A percentile compares a stretch with the other conserved stretches of the same genome.
phyloP scores from a whole-genome alignment of 805 yeast species.

The Vanderwaltozyma yarrowii region DNA sequence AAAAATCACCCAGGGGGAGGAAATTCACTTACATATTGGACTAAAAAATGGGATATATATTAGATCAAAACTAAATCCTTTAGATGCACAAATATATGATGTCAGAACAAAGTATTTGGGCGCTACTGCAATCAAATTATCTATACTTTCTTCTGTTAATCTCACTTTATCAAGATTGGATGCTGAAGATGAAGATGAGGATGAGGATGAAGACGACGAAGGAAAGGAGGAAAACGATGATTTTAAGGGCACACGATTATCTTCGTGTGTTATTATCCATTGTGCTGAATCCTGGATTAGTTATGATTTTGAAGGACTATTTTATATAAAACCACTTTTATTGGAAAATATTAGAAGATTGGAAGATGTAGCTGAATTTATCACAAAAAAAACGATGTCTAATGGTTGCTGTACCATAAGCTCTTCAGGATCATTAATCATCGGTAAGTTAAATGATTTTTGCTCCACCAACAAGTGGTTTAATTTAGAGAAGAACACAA shows the following conservation, averaged over 20 bases:
- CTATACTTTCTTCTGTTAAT: slow-evolving; percentile 13
- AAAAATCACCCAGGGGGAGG: slow-evolving; percentile 12
- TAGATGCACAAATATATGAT: slow-evolving; percentile 53
- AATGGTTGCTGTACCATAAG: slow-evolving; percentile 25
- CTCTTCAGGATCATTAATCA: slow-evolving; percentile 17
- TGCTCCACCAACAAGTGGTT: slow-evolving; percentile 17
- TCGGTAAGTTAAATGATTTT: slow-evolving; percentile 21
- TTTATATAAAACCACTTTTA: slow-evolving; percentile 24
- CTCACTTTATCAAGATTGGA: slow-evolving; percentile 27
- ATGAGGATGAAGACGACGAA: slow-evolving; percentile 10
- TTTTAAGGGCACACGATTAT: neutral
- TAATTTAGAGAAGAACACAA: slow-evolving; percentile 1
- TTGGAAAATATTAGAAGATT: slow-evolving; percentile 9
- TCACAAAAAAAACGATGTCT: slow-evolving; percentile 12
- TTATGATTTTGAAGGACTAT: slow-evolving; percentile 13
- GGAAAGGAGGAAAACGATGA: slow-evolving; percentile 4
- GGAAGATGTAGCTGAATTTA: slow-evolving; percentile 10
- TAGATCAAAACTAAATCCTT: slow-evolving; percentile 44
- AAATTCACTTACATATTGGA: slow-evolving; percentile 57
- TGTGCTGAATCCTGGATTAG: slow-evolving; percentile 29
- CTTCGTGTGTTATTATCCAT: slow-evolving; percentile 23
- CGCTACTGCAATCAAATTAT: slow-evolving; percentile 46
- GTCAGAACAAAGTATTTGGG: slow-evolving; percentile 69
- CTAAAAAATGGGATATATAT: slow-evolving; percentile 76
- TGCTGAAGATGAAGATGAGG: slow-evolving; percentile 20